These are phyloP conservation scores for Aspergillus ibericus DNA, from an alignment of 2,329 filamentous ascomycete species.

Conservation along the genomic window DNA sequence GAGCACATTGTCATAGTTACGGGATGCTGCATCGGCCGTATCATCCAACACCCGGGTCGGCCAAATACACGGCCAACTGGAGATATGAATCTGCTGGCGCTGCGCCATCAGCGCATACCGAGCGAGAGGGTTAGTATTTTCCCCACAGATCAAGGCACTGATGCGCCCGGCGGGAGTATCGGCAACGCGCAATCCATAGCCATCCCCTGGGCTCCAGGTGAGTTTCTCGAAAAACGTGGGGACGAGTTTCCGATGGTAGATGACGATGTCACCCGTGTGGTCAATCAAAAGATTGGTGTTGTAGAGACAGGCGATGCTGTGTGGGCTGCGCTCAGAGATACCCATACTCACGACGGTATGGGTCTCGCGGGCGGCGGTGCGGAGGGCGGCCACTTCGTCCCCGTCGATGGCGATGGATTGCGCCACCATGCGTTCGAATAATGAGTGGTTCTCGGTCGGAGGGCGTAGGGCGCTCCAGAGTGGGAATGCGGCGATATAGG, in stretches of 20 bases:
- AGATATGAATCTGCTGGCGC: conserved; percentile 57
- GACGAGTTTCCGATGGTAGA: conserved; percentile 56
- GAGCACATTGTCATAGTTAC: conserved; percentile 55
- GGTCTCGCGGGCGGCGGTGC: conserved; percentile 38
- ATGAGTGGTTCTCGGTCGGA: conserved; percentile 52
- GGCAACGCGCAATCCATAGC: conserved; percentile 49
- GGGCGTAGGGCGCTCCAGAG: conserved; percentile 51
- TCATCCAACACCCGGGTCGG: conserved; percentile 46
- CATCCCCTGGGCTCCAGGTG: conserved; percentile 56
- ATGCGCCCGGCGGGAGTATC: conserved; percentile 35
- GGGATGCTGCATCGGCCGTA: not conserved
- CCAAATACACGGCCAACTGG: conserved; percentile 58
- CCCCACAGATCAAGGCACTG: conserved; percentile 51
- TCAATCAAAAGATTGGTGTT: conserved; percentile 55
- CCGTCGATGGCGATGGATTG: conserved; percentile 51
- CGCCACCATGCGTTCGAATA: conserved; percentile 50
- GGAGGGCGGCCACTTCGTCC: conserved; percentile 43
- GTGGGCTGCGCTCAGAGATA: conserved; percentile 49
- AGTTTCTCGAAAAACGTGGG: conserved; percentile 60
- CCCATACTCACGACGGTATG: conserved; percentile 50
- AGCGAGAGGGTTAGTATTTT: conserved; percentile 60
- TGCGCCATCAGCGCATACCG: conserved; percentile 55
- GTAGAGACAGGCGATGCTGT: conserved; percentile 50
- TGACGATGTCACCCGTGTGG: conserved; percentile 45
- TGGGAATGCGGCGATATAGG: conserved; percentile 56